Percentiles rank a stretch among this genome's conserved stretches.
Conservation (phyloP, 495 filamentous ascomycete species). For the Apiosordaria backusii region DNA sequence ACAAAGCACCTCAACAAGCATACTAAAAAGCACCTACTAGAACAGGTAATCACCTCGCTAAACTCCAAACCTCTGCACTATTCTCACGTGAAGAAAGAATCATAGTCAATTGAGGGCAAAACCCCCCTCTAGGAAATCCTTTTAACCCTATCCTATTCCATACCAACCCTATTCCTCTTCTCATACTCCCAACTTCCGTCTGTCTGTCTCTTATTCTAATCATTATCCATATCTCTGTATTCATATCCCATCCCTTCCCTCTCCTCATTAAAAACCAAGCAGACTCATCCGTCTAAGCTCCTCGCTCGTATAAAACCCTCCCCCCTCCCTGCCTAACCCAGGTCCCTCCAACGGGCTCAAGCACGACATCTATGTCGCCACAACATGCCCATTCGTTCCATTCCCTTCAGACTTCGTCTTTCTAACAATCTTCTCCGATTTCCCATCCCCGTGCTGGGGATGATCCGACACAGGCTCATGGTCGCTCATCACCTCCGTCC, state of each 20-base stretch:
- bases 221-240: neutral
- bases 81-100: conserved; percentile 15
- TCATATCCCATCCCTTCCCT: too few species aligned
- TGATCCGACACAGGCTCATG: conserved; percentile 47
- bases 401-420: conserved; percentile 37
- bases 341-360: too few species aligned
- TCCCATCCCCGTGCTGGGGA: conserved; percentile 30
- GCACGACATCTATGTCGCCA: neutral
- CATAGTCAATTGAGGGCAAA: neutral
- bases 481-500: conserved; percentile 47
- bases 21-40: neutral
- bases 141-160: neutral
- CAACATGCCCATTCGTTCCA: conserved; percentile 20
- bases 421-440: conserved; percentile 48
- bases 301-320: neutral
- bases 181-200: neutral
- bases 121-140: neutral
- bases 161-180: neutral
- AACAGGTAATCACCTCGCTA: neutral
- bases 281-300: neutral
- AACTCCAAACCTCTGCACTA: conserved; percentile 3
- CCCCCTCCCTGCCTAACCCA: too few species aligned
- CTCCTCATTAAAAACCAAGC: neutral
- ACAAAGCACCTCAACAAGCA: neutral
- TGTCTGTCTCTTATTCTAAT: neutral